A percentile compares a stretch with the other conserved stretches of the same genome.
These are phyloP conservation scores for Brassica incana DNA, from an alignment of 345 rosid genomes.

Conservation along the genomic window DNA sequence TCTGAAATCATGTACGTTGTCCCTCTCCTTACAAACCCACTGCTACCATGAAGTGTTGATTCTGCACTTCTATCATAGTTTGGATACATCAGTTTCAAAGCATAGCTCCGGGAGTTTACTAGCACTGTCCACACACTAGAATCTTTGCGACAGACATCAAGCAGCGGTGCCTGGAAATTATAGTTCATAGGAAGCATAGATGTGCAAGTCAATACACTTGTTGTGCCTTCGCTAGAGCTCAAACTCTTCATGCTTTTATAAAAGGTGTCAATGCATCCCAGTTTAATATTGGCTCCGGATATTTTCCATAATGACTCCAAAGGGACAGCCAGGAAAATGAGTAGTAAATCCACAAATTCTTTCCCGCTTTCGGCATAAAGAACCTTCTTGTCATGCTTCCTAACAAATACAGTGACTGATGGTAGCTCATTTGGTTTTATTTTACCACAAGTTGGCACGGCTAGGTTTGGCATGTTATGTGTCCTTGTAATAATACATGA, in stretches of 20 bases:
- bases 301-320: background rate
- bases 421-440: background rate
- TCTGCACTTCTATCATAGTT: background rate
- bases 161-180: background rate
- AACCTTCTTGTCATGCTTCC: constrained; percentile 7
- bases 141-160: background rate
- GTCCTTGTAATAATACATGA: background rate
- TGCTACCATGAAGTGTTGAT: background rate
- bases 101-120: no score
- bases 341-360: constrained; percentile 19
- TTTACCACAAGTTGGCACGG: background rate
- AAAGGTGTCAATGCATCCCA: constrained; percentile 13
- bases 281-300: background rate
- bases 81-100: background rate
- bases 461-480: background rate
- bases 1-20: constrained; percentile 9
- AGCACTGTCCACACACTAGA: background rate
- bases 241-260: background rate
- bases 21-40: constrained; percentile 2
- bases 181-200: background rate
- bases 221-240: background rate
- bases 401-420: constrained; percentile 7
- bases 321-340: constrained; percentile 9
- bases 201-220: background rate
- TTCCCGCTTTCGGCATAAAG: constrained; percentile 7